Conservation (phyloP, 371 early-diverging fungal species). For the Caulochytrium protostelioides region DNA sequence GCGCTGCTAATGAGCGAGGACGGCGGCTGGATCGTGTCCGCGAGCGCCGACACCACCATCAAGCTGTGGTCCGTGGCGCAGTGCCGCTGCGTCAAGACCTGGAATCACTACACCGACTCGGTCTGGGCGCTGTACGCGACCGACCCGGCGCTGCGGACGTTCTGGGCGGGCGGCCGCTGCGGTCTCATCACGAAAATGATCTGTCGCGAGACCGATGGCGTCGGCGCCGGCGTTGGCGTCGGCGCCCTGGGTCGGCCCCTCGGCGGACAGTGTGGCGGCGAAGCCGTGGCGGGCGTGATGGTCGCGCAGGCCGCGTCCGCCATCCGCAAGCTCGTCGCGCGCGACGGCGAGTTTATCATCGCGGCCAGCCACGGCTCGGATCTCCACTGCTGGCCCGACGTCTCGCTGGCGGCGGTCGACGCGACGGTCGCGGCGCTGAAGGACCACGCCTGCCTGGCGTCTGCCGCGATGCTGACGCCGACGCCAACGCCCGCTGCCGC, state of each 20-base stretch:
- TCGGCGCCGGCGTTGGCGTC: slow-evolving; percentile 11
- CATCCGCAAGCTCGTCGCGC: neutral
- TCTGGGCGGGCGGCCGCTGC: slow-evolving; percentile 77
- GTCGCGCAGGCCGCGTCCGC: neutral
- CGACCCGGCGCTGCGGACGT: slow-evolving; percentile 58
- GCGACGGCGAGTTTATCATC: neutral
- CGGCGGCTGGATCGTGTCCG: slow-evolving; percentile 67
- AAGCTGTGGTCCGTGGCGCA: slow-evolving; percentile 76
- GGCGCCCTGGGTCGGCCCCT: too few species aligned
- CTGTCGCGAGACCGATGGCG: slow-evolving; percentile 7
- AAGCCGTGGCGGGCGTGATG: neutral
- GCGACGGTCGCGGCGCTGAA: too few species aligned
- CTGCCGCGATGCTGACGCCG: too few species aligned
- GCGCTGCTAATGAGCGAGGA: slow-evolving; percentile 65
- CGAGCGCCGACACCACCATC: slow-evolving; percentile 69
- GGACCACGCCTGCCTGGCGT: too few species aligned
- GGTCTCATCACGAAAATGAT: slow-evolving; percentile 63
- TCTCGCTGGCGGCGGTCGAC: neutral
- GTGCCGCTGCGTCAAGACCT: slow-evolving; percentile 68
- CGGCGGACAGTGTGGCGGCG: neutral
- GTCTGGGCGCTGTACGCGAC: slow-evolving; percentile 75
- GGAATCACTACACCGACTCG: slow-evolving; percentile 61
- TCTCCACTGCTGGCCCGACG: neutral
- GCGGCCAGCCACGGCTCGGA: neutral
- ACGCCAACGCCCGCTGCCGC: too few species aligned